Evolutionary conservation across 2,329 filamentous ascomycete species (phyloP).

Genomic region (Calonectria pteridis): DNA sequence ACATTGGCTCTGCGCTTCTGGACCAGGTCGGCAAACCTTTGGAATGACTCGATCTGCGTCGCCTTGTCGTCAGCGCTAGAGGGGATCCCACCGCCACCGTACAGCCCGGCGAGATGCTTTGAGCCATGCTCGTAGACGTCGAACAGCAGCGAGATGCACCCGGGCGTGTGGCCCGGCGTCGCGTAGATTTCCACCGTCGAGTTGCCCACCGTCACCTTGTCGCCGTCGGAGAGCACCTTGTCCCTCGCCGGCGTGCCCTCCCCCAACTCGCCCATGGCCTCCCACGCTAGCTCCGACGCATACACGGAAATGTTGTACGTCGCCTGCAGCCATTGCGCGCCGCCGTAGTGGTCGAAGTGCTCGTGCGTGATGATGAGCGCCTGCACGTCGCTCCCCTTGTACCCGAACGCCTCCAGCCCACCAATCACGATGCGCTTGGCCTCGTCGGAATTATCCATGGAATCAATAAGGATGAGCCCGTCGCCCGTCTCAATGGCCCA

Average conservation of each 20-base stretch:
- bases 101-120: constrained; percentile 39
- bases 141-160: constrained; percentile 40
- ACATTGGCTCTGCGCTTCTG: constrained; percentile 31
- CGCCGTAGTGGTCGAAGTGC: constrained; percentile 46
- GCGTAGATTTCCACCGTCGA: constrained; percentile 27
- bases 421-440: constrained; percentile 34
- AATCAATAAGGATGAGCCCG: constrained; percentile 41
- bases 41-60: constrained; percentile 37
- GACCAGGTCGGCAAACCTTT: constrained; percentile 25
- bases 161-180: constrained; percentile 42
- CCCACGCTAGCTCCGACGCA: constrained; percentile 30
- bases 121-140: constrained; percentile 34
- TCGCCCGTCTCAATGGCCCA: constrained; percentile 46
- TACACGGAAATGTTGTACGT: constrained; percentile 34
- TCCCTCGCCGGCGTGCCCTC: constrained; percentile 19
- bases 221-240: constrained; percentile 27
- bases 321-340: constrained; percentile 41
- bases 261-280: constrained; percentile 6
- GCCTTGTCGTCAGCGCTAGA: constrained; percentile 32
- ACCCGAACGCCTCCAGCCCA: constrained; percentile 37
- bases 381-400: constrained; percentile 43
- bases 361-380: constrained; percentile 45
- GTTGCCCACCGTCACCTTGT: constrained; percentile 39
- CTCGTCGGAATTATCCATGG: constrained; percentile 36
- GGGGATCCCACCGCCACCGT: constrained; percentile 39